Percentiles rank a stretch among this genome's conserved stretches.
Conservation (phyloP, 2,329 filamentous ascomycete genomes). For the Cytospora leucostoma region DNA sequence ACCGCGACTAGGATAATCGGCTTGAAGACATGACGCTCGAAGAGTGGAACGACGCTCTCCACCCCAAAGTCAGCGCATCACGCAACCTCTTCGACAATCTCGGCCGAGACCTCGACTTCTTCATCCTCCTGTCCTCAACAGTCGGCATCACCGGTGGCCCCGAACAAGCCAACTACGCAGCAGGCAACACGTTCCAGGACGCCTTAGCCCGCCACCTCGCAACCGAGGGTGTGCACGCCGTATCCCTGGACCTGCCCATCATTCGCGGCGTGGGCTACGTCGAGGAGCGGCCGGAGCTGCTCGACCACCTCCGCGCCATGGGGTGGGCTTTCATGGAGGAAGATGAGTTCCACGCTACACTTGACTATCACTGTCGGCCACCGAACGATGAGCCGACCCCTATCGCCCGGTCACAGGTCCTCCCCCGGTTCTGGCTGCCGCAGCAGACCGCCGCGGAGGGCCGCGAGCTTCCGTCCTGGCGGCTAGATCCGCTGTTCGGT, state of each 20-base stretch:
- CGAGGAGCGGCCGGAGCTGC: conserved; percentile 31
- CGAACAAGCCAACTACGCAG: conserved; percentile 33
- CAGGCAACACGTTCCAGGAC: conserved; percentile 39
- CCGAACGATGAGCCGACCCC: not conserved
- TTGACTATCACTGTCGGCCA: conserved; percentile 33
- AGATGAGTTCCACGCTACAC: conserved; percentile 24
- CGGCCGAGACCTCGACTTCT: conserved; percentile 24
- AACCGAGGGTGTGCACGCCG: conserved; percentile 28
- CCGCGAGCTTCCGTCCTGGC: conserved; percentile 30
- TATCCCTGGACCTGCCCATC: conserved; percentile 31
- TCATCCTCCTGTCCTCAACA: conserved; percentile 32
- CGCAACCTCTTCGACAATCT: conserved; percentile 15
- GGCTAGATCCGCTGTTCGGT: conserved; percentile 32
- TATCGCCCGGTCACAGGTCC: conserved; percentile 29
- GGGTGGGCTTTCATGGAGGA: conserved; percentile 27
- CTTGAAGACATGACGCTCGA: conserved; percentile 28
- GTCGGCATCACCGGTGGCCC: conserved; percentile 32
- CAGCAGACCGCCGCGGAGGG: conserved; percentile 31
- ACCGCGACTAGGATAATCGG: conserved; percentile 24
- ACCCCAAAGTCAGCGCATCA: conserved; percentile 18
- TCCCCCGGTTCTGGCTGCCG: conserved; percentile 33
- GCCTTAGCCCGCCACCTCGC: conserved; percentile 31
- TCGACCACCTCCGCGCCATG: conserved; percentile 29
- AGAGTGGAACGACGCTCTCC: conserved; percentile 26
- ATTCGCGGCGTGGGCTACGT: conserved; percentile 28